phyloP scores from a whole-genome alignment of 2,329 filamentous ascomycete genomes.

The Xenoacremonium recifei region DNA sequence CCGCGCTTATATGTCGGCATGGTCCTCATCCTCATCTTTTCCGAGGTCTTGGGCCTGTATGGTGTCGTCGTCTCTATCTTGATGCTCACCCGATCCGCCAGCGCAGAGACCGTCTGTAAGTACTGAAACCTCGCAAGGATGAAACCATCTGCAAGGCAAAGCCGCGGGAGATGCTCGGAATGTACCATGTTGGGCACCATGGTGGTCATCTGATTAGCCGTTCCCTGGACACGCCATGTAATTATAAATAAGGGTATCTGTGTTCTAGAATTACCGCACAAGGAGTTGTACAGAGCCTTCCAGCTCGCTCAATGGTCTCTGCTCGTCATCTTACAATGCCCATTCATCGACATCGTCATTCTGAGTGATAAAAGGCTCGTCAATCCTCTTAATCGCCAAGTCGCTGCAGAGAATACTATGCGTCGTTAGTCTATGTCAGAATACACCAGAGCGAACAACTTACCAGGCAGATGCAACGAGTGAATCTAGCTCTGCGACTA shows the following conservation, averaged over 20 bases:
- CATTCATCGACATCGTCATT: conserved; percentile 78
- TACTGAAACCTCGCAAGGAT: conserved; percentile 22
- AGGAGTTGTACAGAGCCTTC: conserved; percentile 11
- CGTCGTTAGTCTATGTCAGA: conserved; percentile 18
- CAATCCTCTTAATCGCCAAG: conserved; percentile 88
- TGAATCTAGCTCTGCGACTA: conserved; percentile 87
- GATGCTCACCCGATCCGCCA: conserved; percentile 43
- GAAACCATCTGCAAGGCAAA: not conserved
- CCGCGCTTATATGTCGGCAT: conserved; percentile 46
- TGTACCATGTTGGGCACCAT: not conserved
- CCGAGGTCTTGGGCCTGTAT: conserved; percentile 45
- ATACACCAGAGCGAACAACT: conserved; percentile 20
- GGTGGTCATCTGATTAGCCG: not conserved
- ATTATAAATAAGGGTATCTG: conserved; percentile 24
- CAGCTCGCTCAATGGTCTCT: conserved; percentile 11
- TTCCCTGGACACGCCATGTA: not conserved
- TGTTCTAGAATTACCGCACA: conserved; percentile 23
- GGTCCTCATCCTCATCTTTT: conserved; percentile 48
- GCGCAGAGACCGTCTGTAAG: conserved; percentile 37
- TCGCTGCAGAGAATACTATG: conserved; percentile 88
- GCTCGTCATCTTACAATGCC: conserved; percentile 53
- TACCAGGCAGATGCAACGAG: conserved; percentile 88
- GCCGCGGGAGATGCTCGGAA: not conserved
- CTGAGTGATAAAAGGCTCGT: conserved; percentile 82
- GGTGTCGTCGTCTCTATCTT: conserved; percentile 48